phyloP scores from a whole-genome alignment of 2,329 filamentous ascomycete genomes.

The Aspergillus sclerotialis region DNA sequence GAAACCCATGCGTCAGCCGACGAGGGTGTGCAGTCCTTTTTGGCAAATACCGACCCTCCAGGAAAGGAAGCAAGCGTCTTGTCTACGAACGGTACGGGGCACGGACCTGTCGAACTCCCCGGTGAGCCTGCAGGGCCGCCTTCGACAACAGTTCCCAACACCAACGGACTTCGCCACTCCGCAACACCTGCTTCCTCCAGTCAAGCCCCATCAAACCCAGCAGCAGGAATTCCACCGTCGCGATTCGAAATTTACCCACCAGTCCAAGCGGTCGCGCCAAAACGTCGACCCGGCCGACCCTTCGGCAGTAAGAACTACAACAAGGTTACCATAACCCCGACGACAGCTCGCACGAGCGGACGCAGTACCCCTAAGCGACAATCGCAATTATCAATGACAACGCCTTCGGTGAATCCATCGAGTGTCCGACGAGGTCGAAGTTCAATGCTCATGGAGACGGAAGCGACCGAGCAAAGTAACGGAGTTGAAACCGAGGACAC shows the following conservation, averaged over 20 bases:
- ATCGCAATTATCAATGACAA: conserved; percentile 20
- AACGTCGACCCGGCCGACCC: conserved; percentile 33
- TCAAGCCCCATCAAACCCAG: conserved; percentile 19
- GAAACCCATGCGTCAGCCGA: conserved; percentile 15
- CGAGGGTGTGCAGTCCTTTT: conserved; percentile 10
- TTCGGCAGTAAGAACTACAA: conserved; percentile 25
- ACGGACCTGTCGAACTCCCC: conserved; percentile 9
- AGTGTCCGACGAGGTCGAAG: conserved; percentile 31
- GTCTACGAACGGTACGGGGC: conserved; percentile 10
- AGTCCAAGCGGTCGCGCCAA: conserved; percentile 28
- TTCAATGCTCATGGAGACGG: conserved; percentile 22
- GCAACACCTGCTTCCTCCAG: conserved; percentile 10
- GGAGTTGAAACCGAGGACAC: conserved; percentile 15
- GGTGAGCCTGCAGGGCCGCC: conserved; percentile 28
- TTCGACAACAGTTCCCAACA: conserved; percentile 24
- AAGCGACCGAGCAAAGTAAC: conserved; percentile 16
- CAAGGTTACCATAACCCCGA: conserved; percentile 23
- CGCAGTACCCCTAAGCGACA: conserved; percentile 31
- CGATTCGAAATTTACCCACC: conserved; percentile 39
- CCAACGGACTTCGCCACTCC: conserved; percentile 18
- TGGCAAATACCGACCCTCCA: conserved; percentile 6
- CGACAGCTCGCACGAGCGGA: conserved; percentile 25
- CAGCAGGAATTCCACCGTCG: conserved; percentile 32
- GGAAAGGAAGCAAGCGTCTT: conserved; percentile 7
- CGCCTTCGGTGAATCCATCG: conserved; percentile 20